phyloP scores from a whole-genome alignment of 306 rosid genomes.

The Prunus armeniaca region DNA sequence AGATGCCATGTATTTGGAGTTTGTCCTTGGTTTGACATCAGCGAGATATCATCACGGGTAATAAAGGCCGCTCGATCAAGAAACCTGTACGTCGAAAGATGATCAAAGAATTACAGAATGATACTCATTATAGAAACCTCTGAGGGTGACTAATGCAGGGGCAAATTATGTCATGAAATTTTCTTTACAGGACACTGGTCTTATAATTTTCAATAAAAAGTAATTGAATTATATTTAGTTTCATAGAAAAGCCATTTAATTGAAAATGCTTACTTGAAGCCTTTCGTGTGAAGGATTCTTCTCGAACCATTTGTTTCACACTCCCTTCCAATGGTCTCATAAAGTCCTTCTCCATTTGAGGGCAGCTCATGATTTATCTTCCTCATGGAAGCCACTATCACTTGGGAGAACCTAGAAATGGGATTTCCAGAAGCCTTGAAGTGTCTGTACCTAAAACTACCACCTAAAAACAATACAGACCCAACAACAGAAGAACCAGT shows the following conservation, averaged over 20 bases:
- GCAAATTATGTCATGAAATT: too few relatives aligned
- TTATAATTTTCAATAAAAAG: too few relatives aligned
- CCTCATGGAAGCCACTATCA: constrained; percentile 46
- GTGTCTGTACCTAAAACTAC: constrained; percentile 41
- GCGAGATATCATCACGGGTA: constrained; percentile 21
- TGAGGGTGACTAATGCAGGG: too few relatives aligned
- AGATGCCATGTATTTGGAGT: constrained; percentile 52
- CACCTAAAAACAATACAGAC: constrained; percentile 38
- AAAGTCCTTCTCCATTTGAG: constrained; percentile 40
- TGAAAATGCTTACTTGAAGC: constrained; percentile 41
- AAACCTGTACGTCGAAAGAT: constrained; percentile 31
- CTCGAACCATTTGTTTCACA: constrained; percentile 23
- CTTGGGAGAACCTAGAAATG: constrained; percentile 47
- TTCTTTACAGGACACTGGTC: too few relatives aligned
- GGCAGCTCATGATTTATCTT: constrained; percentile 39
- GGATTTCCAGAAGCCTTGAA: constrained; percentile 60
- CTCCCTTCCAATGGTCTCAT: constrained; percentile 33
- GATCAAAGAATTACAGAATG: background rate
- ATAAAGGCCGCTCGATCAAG: constrained; percentile 50
- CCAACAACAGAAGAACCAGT: constrained; percentile 30
- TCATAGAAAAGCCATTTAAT: background rate
- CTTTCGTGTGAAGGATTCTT: constrained; percentile 49
- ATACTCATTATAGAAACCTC: too few relatives aligned
- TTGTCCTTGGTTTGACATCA: constrained; percentile 22
- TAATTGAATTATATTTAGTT: too few relatives aligned